A percentile compares a stretch with the other conserved stretches of the same genome.
Evolutionary conservation across 2,329 filamentous ascomycete genomes (phyloP).

Genomic region (Apiospora marii): DNA sequence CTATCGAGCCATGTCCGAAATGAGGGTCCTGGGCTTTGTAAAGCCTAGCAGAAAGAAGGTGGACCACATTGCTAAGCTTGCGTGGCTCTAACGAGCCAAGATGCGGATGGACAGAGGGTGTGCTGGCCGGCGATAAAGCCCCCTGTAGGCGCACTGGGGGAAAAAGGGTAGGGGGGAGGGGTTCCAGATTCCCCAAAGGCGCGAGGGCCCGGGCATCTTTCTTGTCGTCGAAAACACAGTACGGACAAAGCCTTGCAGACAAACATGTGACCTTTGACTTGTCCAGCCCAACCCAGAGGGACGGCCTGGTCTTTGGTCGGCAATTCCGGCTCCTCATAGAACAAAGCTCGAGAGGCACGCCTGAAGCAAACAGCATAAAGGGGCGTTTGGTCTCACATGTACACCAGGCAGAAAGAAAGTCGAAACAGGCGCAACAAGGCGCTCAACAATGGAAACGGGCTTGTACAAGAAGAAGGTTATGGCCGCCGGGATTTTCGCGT

Average conservation of each 20-base stretch:
- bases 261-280: neutral
- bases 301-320: neutral
- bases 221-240: neutral
- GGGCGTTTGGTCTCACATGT: neutral
- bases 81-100: conserved; percentile 41
- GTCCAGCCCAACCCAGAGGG: neutral
- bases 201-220: neutral
- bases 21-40: conserved; percentile 85
- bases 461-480: conserved; percentile 12
- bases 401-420: neutral
- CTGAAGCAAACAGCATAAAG: neutral
- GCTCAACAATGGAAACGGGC: neutral
- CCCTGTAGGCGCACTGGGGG: neutral
- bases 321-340: neutral
- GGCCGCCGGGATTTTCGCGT: neutral
- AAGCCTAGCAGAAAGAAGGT: conserved; percentile 90
- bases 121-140: neutral
- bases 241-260: neutral
- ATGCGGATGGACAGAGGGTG: neutral
- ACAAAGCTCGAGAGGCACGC: conserved; percentile 11
- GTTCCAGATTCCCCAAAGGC: neutral
- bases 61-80: conserved; percentile 87
- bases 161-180: neutral
- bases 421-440: conserved; percentile 7
- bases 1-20: conserved; percentile 84